Percentiles rank a stretch among this genome's conserved stretches.
Evolutionary conservation across 768 basidiomycete species (phyloP).

Genomic region (Pisolithus marmoratus): DNA sequence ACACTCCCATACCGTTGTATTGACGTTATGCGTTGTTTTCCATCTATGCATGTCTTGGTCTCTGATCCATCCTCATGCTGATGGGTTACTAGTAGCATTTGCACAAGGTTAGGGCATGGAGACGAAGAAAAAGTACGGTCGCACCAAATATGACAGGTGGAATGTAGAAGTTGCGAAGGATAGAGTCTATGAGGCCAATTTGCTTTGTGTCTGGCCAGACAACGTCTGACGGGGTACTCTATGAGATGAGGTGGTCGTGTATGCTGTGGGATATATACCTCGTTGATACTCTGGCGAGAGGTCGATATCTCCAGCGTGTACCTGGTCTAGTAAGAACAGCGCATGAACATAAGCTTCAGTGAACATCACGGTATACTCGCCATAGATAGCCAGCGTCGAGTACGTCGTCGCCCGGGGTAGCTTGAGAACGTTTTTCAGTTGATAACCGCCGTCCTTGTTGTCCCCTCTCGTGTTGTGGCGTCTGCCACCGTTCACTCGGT

Average conservation of each 20-base stretch:
- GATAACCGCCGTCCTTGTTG: conserved; percentile 15
- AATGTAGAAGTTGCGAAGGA: conserved; percentile 75
- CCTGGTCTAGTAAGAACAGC: conserved; percentile 53
- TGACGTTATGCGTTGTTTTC: conserved; percentile 76
- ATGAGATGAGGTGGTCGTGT: neutral
- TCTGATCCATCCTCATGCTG: conserved; percentile 58
- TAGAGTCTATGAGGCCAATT: conserved; percentile 68
- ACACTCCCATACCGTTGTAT: conserved; percentile 51
- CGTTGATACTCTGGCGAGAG: conserved; percentile 77
- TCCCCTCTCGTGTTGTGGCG: neutral
- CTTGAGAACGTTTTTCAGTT: conserved; percentile 43
- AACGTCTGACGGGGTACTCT: conserved; percentile 41
- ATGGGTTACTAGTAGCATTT: conserved; percentile 38
- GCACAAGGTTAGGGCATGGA: neutral
- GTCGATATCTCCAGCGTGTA: conserved; percentile 57
- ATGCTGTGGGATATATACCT: conserved; percentile 33
- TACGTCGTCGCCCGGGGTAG: conserved; percentile 58
- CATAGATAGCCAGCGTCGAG: conserved; percentile 55
- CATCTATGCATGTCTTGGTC: conserved; percentile 66
- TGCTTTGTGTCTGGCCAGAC: conserved; percentile 80
- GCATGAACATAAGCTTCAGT: neutral
- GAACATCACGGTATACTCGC: conserved; percentile 25
- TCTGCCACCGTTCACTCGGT: neutral
- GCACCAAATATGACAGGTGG: conserved; percentile 76
- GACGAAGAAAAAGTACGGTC: conserved; percentile 3